Percentiles rank a stretch among this genome's conserved stretches.
These are phyloP conservation scores for Pleurotus tuoliensis DNA, from an alignment of 768 basidiomycete genomes.

Conservation along the genomic window DNA sequence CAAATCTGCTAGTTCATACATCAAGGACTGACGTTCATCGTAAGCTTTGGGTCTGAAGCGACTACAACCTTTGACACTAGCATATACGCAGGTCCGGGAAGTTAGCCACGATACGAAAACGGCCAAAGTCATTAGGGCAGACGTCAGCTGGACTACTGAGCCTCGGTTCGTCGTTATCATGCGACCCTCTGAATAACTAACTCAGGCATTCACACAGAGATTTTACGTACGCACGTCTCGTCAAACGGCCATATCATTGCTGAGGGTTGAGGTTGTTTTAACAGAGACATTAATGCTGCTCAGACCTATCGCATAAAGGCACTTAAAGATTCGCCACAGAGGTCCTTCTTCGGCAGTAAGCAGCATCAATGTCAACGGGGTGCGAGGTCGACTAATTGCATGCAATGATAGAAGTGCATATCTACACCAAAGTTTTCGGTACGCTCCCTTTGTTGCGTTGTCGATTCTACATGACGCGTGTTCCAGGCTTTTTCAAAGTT, in stretches of 20 bases:
- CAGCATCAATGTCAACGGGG: conserved; percentile 9
- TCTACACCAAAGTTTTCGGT: conserved; percentile 75
- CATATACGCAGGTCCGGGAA: conserved; percentile 56
- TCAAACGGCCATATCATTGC: not conserved
- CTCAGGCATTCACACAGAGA: conserved; percentile 40
- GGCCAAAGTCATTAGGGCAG: conserved; percentile 66
- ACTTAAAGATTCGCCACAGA: conserved; percentile 50
- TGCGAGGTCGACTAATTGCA: not conserved
- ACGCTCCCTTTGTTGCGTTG: conserved; percentile 15
- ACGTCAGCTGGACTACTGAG: conserved; percentile 81
- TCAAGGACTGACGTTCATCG: conserved; percentile 79
- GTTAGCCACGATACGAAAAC: conserved; percentile 75
- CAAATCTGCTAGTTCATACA: conserved; percentile 67
- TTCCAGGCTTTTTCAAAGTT: conserved; percentile 75
- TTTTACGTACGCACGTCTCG: conserved; percentile 53
- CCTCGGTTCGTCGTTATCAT: conserved; percentile 42
- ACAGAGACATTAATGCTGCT: conserved; percentile 71
- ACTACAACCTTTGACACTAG: not conserved
- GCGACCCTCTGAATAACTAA: not conserved
- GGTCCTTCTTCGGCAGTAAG: conserved; percentile 73
- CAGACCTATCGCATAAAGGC: conserved; percentile 73
- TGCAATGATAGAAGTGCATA: conserved; percentile 46
- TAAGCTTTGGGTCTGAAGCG: conserved; percentile 18
- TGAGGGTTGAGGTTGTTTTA: not conserved
- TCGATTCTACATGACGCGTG: too few species aligned